A percentile compares a stretch with the other conserved stretches of the same genome.
Evolutionary conservation across 2,329 filamentous ascomycete species (phyloP).

Genomic region (Huntiella moniliformis): DNA sequence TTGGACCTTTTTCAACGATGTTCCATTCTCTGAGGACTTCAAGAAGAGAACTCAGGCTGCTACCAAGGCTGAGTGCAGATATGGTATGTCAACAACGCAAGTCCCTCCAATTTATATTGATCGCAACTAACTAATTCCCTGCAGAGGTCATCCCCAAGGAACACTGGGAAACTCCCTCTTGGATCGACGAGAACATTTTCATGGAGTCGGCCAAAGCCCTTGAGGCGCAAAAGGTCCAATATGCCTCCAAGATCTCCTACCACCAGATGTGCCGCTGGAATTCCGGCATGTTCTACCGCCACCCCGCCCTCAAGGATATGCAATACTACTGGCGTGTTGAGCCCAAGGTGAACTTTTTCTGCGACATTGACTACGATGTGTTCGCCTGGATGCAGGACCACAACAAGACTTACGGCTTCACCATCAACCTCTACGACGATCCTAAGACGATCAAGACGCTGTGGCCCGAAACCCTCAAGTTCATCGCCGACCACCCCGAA

Average conservation of each 20-base stretch:
- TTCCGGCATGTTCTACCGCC: slow-evolving; percentile 92
- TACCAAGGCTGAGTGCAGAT: slow-evolving; percentile 76
- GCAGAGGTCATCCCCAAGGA: slow-evolving; percentile 77
- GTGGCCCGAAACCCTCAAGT: slow-evolving; percentile 92
- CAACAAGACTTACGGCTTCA: slow-evolving; percentile 98
- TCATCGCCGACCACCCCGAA: slow-evolving; percentile 66
- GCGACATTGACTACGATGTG: slow-evolving; percentile 93
- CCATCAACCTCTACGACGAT: slow-evolving; percentile 88
- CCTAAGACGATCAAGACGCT: slow-evolving; percentile 70
- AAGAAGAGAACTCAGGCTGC: slow-evolving; percentile 60
- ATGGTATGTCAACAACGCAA: slow-evolving; percentile 36
- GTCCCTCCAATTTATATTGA: background rate
- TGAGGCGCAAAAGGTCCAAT: slow-evolving; percentile 72
- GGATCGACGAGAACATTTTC: slow-evolving; percentile 82
- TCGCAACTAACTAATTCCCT: slow-evolving; percentile 2
- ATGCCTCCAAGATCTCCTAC: slow-evolving; percentile 74
- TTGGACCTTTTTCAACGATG: slow-evolving; percentile 98
- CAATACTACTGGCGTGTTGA: slow-evolving; percentile 98
- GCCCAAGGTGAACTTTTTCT: slow-evolving; percentile 98
- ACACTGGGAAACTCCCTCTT: slow-evolving; percentile 80
- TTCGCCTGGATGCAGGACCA: slow-evolving; percentile 96
- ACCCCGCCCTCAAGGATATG: slow-evolving; percentile 62
- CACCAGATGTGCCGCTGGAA: slow-evolving; percentile 99
- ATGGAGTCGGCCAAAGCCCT: slow-evolving; percentile 68
- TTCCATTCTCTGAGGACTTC: slow-evolving; percentile 84